These are phyloP conservation scores for Cutaneotrichosporon sp. DNA, from an alignment of 1,284 basidiomycete genomes.

Conservation along the genomic window DNA sequence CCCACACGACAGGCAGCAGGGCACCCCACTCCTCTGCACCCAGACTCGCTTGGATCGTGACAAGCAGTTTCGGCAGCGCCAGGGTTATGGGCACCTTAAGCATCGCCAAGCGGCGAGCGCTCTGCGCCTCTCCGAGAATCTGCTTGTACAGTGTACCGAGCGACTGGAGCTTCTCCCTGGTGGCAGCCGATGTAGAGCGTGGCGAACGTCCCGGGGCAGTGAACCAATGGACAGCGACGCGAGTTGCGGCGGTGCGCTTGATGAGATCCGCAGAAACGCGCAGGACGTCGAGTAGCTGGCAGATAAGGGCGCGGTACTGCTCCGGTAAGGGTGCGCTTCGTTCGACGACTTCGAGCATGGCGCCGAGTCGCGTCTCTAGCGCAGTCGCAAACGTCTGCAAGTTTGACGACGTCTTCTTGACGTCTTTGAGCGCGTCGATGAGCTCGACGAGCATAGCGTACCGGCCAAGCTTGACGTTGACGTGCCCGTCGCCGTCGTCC, in stretches of 20 bases:
- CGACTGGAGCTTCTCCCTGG: background rate
- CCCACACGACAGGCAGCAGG: slow-evolving; percentile 33
- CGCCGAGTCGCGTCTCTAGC: slow-evolving; percentile 58
- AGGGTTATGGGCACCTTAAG: background rate
- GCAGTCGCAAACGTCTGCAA: slow-evolving; percentile 51
- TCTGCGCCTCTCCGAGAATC: background rate
- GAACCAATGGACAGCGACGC: slow-evolving; percentile 14
- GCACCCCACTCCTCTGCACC: slow-evolving; percentile 27
- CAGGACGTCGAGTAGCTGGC: slow-evolving; percentile 24
- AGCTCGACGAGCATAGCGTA: slow-evolving; percentile 61
- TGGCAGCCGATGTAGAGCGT: no score
- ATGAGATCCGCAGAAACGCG: slow-evolving; percentile 16
- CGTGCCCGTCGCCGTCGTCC: slow-evolving; percentile 33
- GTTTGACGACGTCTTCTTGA: slow-evolving; percentile 11
- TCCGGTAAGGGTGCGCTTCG: slow-evolving; percentile 19
- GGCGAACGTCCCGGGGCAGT: slow-evolving; percentile 6
- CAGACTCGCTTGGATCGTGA: slow-evolving; percentile 29
- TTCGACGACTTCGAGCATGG: slow-evolving; percentile 61
- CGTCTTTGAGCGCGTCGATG: background rate
- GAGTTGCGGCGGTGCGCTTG: slow-evolving; percentile 7
- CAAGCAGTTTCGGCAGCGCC: slow-evolving; percentile 18
- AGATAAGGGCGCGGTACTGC: slow-evolving; percentile 27
- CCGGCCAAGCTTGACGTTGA: slow-evolving; percentile 59
- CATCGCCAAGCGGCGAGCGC: background rate
- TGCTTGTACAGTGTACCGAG: background rate